These are phyloP conservation scores for Zizania palustris DNA, from an alignment of 202 grass and related monocot species.

Conservation along the genomic window DNA sequence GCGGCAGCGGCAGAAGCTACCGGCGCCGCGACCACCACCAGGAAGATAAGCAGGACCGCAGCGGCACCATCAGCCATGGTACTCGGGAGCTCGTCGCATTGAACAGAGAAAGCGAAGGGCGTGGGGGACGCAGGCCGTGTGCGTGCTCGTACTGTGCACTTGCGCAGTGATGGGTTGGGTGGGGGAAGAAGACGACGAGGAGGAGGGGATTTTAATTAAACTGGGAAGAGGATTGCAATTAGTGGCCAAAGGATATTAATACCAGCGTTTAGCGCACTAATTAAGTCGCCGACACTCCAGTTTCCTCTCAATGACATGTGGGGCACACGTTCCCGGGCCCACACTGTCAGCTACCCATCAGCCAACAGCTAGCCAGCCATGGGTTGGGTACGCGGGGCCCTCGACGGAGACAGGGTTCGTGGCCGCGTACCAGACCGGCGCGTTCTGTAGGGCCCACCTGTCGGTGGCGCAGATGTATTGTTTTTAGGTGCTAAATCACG, in stretches of 20 bases:
- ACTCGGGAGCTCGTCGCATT: conserved; percentile 36
- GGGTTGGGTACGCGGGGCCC: background rate
- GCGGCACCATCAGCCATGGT: conserved; percentile 27
- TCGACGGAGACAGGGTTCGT: background rate
- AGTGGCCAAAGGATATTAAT: background rate
- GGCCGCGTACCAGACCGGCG: conserved; percentile 27
- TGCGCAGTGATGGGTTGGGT: background rate
- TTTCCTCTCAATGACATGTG: background rate
- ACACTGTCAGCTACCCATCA: background rate
- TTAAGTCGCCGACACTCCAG: background rate
- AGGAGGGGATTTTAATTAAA: conserved; percentile 15
- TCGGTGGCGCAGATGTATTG: background rate
- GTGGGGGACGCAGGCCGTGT: background rate
- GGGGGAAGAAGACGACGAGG: conserved; percentile 21
- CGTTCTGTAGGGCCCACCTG: background rate
- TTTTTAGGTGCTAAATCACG: conserved; percentile 20
- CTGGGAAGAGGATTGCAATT: background rate
- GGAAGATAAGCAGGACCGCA: background rate
- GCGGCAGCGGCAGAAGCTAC: background rate
- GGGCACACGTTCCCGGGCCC: accelerated
- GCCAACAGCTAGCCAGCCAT: background rate
- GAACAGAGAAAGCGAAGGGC: background rate
- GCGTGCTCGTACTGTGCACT: background rate
- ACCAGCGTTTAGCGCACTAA: background rate
- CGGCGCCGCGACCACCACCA: background rate